phyloP scores from a whole-genome alignment of 2,329 filamentous ascomycete species.

The Cryphonectria naterciae region DNA sequence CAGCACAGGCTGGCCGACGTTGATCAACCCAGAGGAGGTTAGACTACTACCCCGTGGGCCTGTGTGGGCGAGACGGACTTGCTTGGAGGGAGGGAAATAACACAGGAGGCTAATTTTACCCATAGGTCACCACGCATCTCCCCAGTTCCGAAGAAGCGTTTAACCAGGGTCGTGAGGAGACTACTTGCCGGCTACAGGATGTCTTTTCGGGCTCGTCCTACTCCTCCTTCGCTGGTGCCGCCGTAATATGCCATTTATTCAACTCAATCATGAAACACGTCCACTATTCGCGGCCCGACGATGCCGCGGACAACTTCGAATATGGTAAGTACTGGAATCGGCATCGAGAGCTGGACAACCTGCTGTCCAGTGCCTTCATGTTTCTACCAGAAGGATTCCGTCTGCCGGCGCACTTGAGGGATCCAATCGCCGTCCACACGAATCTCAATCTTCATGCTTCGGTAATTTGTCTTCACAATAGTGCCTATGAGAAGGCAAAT shows the following conservation, averaged over 20 bases:
- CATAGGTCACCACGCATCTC: slow-evolving; percentile 75
- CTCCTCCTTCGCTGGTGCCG: slow-evolving; percentile 72
- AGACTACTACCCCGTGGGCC: slow-evolving; percentile 28
- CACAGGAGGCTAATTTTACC: slow-evolving; percentile 23
- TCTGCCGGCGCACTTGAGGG: slow-evolving; percentile 68
- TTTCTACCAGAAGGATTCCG: slow-evolving; percentile 76
- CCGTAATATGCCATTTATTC: slow-evolving; percentile 78
- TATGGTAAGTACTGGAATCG: slow-evolving; percentile 84
- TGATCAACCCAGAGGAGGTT: slow-evolving; percentile 74
- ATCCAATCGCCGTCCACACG: slow-evolving; percentile 76
- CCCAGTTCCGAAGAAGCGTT: slow-evolving; percentile 81
- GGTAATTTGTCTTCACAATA: slow-evolving; percentile 86
- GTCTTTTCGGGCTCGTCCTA: slow-evolving; percentile 66
- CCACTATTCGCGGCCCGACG: slow-evolving; percentile 70
- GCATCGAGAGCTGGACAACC: slow-evolving; percentile 81
- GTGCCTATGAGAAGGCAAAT: slow-evolving; percentile 81
- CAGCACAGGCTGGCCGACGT: slow-evolving; percentile 87
- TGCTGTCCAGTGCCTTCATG: slow-evolving; percentile 76
- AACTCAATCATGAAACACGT: slow-evolving; percentile 81
- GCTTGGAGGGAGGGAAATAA: neutral
- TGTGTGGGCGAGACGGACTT: neutral
- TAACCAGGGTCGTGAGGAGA: slow-evolving; percentile 64
- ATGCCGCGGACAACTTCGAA: slow-evolving; percentile 73
- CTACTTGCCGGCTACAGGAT: slow-evolving; percentile 65
- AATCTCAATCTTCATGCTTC: slow-evolving; percentile 91